A percentile compares a stretch with the other conserved stretches of the same genome.
Conservation (phyloP, 2,329 filamentous ascomycete genomes). For the Colletotrichum orchidophilum region DNA sequence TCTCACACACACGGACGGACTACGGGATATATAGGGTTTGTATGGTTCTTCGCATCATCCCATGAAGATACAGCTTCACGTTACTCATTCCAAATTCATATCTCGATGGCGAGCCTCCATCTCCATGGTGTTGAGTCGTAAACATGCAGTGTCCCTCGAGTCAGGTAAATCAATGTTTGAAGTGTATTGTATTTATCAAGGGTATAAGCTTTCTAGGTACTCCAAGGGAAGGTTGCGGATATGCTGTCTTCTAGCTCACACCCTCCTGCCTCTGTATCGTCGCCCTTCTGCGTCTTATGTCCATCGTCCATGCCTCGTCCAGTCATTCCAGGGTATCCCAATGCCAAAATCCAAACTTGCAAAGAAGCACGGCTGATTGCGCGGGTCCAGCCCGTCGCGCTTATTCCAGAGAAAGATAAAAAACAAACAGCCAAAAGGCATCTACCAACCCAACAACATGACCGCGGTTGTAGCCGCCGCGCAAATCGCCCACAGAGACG, state of each 20-base stretch:
- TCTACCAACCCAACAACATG: conserved; percentile 8
- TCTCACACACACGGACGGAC: no score
- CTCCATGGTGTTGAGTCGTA: neutral
- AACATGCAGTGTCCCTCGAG: no score
- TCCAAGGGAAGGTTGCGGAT: neutral
- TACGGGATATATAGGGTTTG: no score
- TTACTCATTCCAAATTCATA: neutral
- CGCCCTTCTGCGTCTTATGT: conserved; percentile 37
- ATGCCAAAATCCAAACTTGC: conserved; percentile 22
- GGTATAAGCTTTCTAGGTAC: conserved; percentile 27
- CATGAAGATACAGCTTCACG: no score
- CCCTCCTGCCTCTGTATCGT: conserved; percentile 1
- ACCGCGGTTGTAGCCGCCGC: neutral
- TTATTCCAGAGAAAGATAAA: neutral
- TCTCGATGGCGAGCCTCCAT: neutral
- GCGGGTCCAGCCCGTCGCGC: conserved; percentile 31
- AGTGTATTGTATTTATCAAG: conserved; percentile 7
- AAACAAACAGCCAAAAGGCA: neutral
- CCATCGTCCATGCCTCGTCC: conserved; percentile 10
- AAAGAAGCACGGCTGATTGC: conserved; percentile 13
- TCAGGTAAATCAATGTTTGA: neutral
- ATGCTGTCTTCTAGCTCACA: neutral
- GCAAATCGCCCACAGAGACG: conserved; percentile 10
- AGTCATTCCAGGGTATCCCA: conserved; percentile 34
- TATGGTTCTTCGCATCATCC: no score